Evolutionary conservation across 2,329 filamentous ascomycete species (phyloP).

Genomic region (Phialophora expanda): DNA sequence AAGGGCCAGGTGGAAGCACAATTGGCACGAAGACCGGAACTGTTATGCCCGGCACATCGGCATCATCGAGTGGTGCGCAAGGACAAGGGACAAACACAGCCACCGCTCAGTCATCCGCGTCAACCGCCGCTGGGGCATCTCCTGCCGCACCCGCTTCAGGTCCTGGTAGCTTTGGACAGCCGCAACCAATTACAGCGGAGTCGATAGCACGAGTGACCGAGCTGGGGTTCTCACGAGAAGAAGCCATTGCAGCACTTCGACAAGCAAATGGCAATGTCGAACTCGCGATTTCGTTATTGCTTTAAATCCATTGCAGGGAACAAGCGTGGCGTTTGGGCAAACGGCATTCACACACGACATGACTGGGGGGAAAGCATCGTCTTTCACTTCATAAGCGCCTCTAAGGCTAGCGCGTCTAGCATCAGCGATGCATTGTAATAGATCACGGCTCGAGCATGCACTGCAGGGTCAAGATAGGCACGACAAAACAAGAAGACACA

Average conservation of each 20-base stretch:
- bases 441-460: neutral
- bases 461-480: neutral
- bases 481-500: neutral
- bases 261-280: slow-evolving; percentile 86
- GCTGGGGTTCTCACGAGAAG: slow-evolving; percentile 75
- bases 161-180: slow-evolving; percentile 32
- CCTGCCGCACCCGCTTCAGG: slow-evolving; percentile 33
- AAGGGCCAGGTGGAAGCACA: slow-evolving; percentile 84
- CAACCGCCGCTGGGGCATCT: slow-evolving; percentile 32
- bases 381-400: neutral
- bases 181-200: slow-evolving; percentile 60
- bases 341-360: neutral
- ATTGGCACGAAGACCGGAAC: slow-evolving; percentile 85
- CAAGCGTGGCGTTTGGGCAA: slow-evolving; percentile 8
- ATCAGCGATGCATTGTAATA: neutral
- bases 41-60: slow-evolving; percentile 38
- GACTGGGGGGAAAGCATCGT: neutral
- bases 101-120: slow-evolving; percentile 29
- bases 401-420: neutral
- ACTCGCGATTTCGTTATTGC: slow-evolving; percentile 78
- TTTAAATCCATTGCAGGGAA: slow-evolving; percentile 14
- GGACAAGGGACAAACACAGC: slow-evolving; percentile 26
- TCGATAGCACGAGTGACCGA: slow-evolving; percentile 76
- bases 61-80: slow-evolving; percentile 10
- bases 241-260: slow-evolving; percentile 79